Evolutionary conservation across 306 rosid species (phyloP).

Genomic region (Vigna trinervia): DNA sequence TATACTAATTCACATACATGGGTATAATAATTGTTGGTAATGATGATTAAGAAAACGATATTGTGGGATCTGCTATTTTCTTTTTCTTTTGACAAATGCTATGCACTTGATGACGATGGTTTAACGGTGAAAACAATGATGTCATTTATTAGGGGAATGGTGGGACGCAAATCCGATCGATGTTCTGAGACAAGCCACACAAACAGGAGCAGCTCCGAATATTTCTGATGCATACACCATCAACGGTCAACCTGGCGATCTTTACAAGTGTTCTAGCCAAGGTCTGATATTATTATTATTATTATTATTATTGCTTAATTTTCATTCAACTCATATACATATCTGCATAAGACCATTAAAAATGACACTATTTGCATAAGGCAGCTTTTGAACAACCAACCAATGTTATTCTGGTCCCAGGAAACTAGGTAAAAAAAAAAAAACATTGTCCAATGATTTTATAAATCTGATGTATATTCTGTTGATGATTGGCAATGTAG

Average conservation of each 20-base stretch:
- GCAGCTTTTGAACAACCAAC: not conserved
- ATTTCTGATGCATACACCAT: slow-evolving; percentile 86
- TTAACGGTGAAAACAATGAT: slow-evolving; percentile 5
- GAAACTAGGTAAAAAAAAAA: not conserved
- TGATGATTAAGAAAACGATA: slow-evolving; percentile 19
- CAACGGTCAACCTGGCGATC: slow-evolving; percentile 97
- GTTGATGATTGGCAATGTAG: slow-evolving; percentile 51
- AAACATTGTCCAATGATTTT: not conserved
- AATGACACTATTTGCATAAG: no score
- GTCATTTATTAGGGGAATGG: slow-evolving; percentile 77
- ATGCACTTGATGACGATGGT: slow-evolving; percentile 10
- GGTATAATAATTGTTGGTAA: not conserved
- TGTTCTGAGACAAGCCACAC: slow-evolving; percentile 69
- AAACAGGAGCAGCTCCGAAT: slow-evolving; percentile 83
- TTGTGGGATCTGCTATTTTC: not conserved
- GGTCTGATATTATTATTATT: slow-evolving; percentile 42
- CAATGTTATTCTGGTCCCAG: not conserved
- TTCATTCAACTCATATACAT: not conserved
- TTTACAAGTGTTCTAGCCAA: slow-evolving; percentile 85
- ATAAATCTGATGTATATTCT: not conserved
- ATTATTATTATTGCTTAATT: not conserved
- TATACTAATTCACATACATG: not conserved
- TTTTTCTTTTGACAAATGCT: not conserved
- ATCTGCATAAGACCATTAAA: not conserved
- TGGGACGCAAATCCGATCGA: slow-evolving; percentile 89